Evolutionary conservation across 2,329 filamentous ascomycete species (phyloP).

Genomic region (Cladosporium halotolerans): DNA sequence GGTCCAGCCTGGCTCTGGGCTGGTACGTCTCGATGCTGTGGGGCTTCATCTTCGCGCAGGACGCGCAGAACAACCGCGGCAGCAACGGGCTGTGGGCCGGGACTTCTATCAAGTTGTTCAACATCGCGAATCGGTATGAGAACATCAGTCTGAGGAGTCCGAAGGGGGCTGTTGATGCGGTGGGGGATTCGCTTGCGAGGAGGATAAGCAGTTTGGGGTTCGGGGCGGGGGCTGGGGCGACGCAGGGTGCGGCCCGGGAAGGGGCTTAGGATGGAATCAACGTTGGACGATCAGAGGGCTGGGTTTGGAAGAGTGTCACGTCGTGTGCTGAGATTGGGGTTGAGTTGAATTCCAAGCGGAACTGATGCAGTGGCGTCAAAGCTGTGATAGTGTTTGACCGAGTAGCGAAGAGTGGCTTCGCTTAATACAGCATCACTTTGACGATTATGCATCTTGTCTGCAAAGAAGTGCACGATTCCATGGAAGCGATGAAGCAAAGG

Average conservation of each 20-base stretch:
- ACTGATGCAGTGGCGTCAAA: no score
- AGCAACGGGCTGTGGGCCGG: constrained; percentile 86
- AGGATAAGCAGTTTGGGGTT: constrained; percentile 78
- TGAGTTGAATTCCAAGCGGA: no score
- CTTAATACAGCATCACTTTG: no score
- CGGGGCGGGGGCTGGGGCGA: constrained; percentile 31
- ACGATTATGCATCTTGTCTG: no score
- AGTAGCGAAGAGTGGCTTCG: no score
- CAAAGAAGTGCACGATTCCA: no score
- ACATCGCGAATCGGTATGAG: constrained; percentile 60
- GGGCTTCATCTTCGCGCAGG: constrained; percentile 84
- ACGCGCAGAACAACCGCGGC: constrained; percentile 77
- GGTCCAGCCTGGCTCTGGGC: constrained; percentile 80
- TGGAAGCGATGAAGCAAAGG: no score
- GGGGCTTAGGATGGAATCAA: no score
- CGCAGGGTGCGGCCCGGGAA: neutral
- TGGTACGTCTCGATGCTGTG: constrained; percentile 96
- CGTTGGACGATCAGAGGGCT: no score
- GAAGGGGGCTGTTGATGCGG: constrained; percentile 84
- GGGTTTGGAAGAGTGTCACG: no score
- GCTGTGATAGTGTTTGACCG: no score
- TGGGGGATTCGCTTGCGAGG: constrained; percentile 82
- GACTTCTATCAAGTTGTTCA: constrained; percentile 81
- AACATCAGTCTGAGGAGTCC: constrained; percentile 61
- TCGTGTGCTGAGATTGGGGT: no score